These are phyloP conservation scores for Colletotrichum incanum DNA, from an alignment of 2,329 filamentous ascomycete genomes.

Conservation along the genomic window DNA sequence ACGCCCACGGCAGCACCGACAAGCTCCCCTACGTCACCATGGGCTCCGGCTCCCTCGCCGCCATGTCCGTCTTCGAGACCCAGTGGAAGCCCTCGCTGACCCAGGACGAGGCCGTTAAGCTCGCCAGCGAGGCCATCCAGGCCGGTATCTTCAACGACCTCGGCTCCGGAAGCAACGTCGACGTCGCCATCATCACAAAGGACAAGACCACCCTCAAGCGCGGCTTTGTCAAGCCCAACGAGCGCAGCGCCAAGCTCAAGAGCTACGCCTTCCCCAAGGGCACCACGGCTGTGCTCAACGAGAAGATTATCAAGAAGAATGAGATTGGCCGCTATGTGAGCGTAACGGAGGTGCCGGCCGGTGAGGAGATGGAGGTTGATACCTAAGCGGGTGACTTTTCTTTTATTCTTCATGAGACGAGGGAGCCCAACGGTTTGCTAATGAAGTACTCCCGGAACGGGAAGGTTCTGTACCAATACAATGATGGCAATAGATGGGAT, in stretches of 20 bases:
- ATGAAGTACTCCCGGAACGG: conserved; percentile 25
- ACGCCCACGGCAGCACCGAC: conserved; percentile 98
- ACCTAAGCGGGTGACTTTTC: conserved; percentile 58
- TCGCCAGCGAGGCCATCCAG: conserved; percentile 89
- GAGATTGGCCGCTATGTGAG: conserved; percentile 96
- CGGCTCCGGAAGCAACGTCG: conserved; percentile 96
- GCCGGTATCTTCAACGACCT: conserved; percentile 99
- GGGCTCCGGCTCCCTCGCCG: conserved; percentile 95
- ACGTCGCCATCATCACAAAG: conserved; percentile 94
- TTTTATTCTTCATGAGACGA: conserved; percentile 9
- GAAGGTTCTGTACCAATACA: conserved; percentile 44
- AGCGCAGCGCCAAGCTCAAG: conserved; percentile 90
- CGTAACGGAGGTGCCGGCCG: conserved; percentile 86
- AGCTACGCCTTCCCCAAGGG: conserved; percentile 93
- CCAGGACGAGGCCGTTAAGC: conserved; percentile 84
- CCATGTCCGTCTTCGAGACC: conserved; percentile 98
- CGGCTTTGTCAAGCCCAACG: conserved; percentile 94
- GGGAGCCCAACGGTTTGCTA: conserved; percentile 8
- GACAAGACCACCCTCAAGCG: conserved; percentile 95
- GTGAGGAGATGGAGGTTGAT: conserved; percentile 80
- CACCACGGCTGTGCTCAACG: conserved; percentile 95
- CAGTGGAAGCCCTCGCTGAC: conserved; percentile 88
- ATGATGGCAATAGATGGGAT: conserved; percentile 43
- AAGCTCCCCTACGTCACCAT: conserved; percentile 99
- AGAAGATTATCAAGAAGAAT: conserved; percentile 95